Conservation (phyloP, 1,284 basidiomycete genomes). For the Meira nashicola region DNA sequence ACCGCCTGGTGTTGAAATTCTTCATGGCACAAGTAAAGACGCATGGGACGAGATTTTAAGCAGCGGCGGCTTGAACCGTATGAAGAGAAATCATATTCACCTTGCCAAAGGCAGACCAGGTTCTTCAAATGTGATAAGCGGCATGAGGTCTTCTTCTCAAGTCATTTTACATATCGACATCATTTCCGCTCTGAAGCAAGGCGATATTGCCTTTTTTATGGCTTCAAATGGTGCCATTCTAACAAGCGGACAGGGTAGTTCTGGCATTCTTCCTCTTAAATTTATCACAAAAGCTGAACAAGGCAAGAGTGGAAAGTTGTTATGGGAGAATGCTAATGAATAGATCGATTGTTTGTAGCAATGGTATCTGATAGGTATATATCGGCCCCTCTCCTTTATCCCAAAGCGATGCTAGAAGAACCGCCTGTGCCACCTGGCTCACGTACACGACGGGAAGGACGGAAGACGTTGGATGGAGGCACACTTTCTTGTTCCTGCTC, state of each 20-base stretch:
- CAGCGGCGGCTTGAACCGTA: conserved; percentile 69
- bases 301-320: conserved; percentile 17
- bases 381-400: background rate
- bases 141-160: conserved; percentile 70
- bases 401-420: conserved; percentile 27
- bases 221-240: conserved; percentile 80
- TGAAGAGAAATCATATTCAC: conserved; percentile 82
- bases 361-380: conserved; percentile 1
- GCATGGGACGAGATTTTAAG: conserved; percentile 48
- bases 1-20: conserved; percentile 8
- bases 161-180: conserved; percentile 73
- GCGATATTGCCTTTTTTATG: conserved; percentile 67
- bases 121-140: conserved; percentile 66
- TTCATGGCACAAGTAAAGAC: conserved; percentile 55
- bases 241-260: conserved; percentile 61
- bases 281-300: conserved; percentile 33
- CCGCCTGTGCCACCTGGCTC: conserved; percentile 37
- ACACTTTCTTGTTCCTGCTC: conserved; percentile 9
- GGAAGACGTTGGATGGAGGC: conserved; percentile 26
- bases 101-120: conserved; percentile 65
- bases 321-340: conserved; percentile 23
- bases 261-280: conserved; percentile 19
- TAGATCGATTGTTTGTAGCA: background rate
- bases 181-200: conserved; percentile 62
- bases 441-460: conserved; percentile 34